Evolutionary conservation across 805 yeast species (phyloP), one percentile per base, ranked within the genome.

Genomic region (Sugiyamaella floridensis): DNA sequence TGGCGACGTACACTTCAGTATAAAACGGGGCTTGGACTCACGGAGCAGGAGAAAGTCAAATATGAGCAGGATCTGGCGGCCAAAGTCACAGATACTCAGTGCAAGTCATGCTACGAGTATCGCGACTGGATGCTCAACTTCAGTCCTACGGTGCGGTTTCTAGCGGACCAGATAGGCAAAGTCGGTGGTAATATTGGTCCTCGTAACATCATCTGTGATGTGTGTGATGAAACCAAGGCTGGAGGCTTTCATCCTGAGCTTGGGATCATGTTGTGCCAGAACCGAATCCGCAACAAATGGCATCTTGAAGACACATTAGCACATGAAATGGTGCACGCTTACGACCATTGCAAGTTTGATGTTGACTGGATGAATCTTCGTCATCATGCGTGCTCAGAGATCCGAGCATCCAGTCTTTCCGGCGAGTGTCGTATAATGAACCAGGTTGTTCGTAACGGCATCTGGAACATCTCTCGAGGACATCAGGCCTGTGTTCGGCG

Each of bases 371-470:
- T 76, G 52, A 81, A 92, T 67, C 72, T 93, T 64, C 80, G 81
- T 63, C 99, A 93, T 65, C 98, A 92, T 66, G 99, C 99, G 0
- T 93, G 99, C 67, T 84, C 97, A 0, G 99, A 93, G 57, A 88
- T 93, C 49, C 76, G 99, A 55, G 99, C 99, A 0, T 84, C 95
- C 10, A 83, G 89, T 59, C 74, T 93, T 19, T 85, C 95, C 64
- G 99, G 99, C 6, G 99, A 93, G 65, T 93, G 99, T 70, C 78
- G 98, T 28, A 81, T 92, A 61, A 79, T 84, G 80, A 86, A 86
- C 61, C 96, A 93, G 67, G 83, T 89, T 61, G 73, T 78, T 52
- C 66, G 74, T 73, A 80, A 67, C 69, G 81, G 52, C 75, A 80
- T 28, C 57, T 78, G 51, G 46, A 74, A 76, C 54, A 77, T 88